Evolutionary conservation across 2,329 filamentous ascomycete species (phyloP).

Genomic region (Beauveria australis): DNA sequence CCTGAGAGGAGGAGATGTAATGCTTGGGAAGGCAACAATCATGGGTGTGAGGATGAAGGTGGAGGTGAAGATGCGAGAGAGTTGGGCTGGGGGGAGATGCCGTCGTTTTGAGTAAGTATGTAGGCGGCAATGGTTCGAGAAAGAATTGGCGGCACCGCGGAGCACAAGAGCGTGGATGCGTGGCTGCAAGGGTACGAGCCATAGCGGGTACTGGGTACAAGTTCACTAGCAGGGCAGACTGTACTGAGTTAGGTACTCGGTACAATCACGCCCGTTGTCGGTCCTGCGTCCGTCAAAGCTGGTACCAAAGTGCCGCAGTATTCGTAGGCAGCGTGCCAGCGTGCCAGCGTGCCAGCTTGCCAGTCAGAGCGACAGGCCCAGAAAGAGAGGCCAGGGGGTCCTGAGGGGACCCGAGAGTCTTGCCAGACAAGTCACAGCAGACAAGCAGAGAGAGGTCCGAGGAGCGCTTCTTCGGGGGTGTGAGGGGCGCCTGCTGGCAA

Average conservation of each 20-base stretch:
- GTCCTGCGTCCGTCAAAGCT: constrained; percentile 2
- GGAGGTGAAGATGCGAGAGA: constrained; percentile 6
- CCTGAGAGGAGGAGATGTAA: background rate
- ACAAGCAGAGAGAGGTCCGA: background rate
- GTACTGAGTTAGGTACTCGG: background rate
- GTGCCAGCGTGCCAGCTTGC: too few species aligned
- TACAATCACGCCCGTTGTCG: constrained; percentile 1
- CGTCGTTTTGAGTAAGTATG: constrained; percentile 1
- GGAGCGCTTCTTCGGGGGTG: constrained; percentile 8
- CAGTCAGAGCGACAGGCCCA: background rate
- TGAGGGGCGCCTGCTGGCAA: constrained; percentile 1
- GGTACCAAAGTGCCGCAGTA: background rate
- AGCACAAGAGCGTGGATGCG: background rate
- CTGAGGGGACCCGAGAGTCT: background rate
- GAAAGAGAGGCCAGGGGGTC: background rate
- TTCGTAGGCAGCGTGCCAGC: too few species aligned
- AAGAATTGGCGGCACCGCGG: constrained; percentile 9
- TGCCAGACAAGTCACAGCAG: background rate
- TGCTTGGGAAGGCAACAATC: background rate
- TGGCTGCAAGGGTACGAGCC: background rate
- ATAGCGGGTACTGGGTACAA: background rate
- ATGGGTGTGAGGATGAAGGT: background rate
- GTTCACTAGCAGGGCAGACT: too few species aligned
- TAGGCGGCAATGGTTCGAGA: constrained; percentile 8
- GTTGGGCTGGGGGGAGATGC: constrained; percentile 4